Conservation (phyloP, 1,284 basidiomycete species). For the Ustilago tritici region DNA sequence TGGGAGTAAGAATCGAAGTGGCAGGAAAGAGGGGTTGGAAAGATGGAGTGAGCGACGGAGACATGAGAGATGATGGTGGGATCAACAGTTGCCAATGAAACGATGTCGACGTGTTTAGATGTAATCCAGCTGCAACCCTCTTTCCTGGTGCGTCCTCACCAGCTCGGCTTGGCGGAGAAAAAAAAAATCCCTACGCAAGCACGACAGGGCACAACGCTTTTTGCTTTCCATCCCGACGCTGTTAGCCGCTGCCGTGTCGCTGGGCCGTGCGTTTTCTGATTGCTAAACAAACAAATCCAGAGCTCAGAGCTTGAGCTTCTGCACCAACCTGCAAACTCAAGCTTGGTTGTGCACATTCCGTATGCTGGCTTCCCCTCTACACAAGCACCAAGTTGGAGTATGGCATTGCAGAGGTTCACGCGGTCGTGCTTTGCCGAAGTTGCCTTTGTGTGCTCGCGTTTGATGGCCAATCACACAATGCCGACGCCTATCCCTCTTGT, state of each 20-base stretch:
- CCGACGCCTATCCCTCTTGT: neutral
- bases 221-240: neutral
- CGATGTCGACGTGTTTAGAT: constrained; percentile 11
- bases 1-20: neutral
- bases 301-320: neutral
- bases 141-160: neutral
- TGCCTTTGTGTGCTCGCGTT: neutral
- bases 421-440: neutral
- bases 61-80: constrained; percentile 4
- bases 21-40: no score
- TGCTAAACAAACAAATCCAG: neutral
- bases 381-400: neutral
- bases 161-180: no score
- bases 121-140: neutral
- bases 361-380: neutral
- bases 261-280: neutral
- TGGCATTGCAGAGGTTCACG: neutral
- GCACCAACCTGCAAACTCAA: neutral
- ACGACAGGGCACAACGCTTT: neutral
- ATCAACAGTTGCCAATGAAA: neutral
- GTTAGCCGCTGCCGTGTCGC: neutral
- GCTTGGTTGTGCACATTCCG: neutral
- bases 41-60: neutral
- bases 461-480: neutral
- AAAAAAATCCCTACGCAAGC: no score